A percentile compares a stretch with the other conserved stretches of the same genome.
Evolutionary conservation across 106 monocot genomes (phyloP).

Genomic region (Iris macrosiphon): DNA sequence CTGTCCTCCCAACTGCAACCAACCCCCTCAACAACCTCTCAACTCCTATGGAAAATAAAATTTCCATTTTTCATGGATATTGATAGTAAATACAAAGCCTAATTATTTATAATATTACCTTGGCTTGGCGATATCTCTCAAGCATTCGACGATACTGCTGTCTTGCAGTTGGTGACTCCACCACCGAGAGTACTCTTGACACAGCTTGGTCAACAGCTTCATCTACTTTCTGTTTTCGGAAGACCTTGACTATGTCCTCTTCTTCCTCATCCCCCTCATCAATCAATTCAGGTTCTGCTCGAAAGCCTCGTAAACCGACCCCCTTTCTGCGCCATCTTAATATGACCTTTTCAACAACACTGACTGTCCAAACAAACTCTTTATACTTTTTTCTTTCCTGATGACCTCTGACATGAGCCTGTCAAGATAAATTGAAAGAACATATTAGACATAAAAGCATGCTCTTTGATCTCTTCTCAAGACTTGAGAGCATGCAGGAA

Average conservation of each 20-base stretch:
- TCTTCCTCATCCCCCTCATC: slow-evolving; percentile 33
- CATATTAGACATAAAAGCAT: background rate
- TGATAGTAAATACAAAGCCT: background rate
- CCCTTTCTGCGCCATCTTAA: slow-evolving; percentile 77
- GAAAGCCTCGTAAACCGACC: slow-evolving; percentile 77
- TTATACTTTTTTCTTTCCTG: slow-evolving; percentile 74
- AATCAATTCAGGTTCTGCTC: slow-evolving; percentile 12
- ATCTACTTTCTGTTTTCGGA: slow-evolving; percentile 59
- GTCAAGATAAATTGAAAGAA: slow-evolving; percentile 1
- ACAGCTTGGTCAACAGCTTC: slow-evolving; percentile 46
- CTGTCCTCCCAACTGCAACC: no score
- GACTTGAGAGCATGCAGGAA: no score
- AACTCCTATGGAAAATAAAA: background rate
- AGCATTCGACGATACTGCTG: slow-evolving; percentile 72
- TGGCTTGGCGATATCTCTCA: slow-evolving; percentile 38
- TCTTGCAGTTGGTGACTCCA: slow-evolving; percentile 41
- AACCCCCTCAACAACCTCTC: no score
- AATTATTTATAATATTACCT: slow-evolving; percentile 23
- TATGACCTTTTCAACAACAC: slow-evolving; percentile 70
- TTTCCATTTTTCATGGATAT: no score
- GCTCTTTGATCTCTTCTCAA: no score
- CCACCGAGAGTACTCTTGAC: slow-evolving; percentile 56
- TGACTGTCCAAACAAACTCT: slow-evolving; percentile 45
- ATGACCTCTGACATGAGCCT: slow-evolving; percentile 93
- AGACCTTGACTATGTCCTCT: slow-evolving; percentile 53